phyloP scores from a whole-genome alignment of 2,329 filamentous ascomycete genomes.

The Aspergillus floridensis region DNA sequence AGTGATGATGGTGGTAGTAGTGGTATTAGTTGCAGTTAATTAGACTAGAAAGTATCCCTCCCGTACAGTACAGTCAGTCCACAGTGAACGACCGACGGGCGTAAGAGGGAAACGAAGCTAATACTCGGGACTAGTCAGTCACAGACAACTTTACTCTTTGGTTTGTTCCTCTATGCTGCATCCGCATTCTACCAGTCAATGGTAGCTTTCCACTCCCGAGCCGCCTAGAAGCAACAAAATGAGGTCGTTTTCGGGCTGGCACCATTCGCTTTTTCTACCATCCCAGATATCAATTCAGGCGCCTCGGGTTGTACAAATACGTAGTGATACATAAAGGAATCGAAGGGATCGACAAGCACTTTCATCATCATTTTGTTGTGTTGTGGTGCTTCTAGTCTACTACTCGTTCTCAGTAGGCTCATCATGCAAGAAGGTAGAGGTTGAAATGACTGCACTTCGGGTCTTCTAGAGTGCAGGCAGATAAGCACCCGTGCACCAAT shows the following conservation, averaged over 20 bases:
- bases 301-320: neutral
- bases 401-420: no score
- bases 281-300: neutral
- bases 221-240: neutral
- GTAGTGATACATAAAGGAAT: neutral
- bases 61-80: neutral
- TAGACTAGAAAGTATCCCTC: no score
- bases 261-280: neutral
- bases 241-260: neutral
- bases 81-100: neutral
- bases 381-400: neutral
- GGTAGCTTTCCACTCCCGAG: neutral
- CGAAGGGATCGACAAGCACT: neutral
- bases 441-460: slow-evolving; percentile 4
- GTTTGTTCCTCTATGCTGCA: neutral
- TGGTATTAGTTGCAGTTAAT: neutral
- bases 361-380: neutral
- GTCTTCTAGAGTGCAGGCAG: slow-evolving; percentile 17
- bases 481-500: slow-evolving; percentile 35
- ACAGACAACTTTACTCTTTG: no score
- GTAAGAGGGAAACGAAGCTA: slow-evolving; percentile 11
- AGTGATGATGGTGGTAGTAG: neutral
- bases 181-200: neutral
- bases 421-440: neutral
- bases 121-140: neutral